Evolutionary conservation across 768 basidiomycete genomes (phyloP).

Genomic region (Favolaschia claudopus): DNA sequence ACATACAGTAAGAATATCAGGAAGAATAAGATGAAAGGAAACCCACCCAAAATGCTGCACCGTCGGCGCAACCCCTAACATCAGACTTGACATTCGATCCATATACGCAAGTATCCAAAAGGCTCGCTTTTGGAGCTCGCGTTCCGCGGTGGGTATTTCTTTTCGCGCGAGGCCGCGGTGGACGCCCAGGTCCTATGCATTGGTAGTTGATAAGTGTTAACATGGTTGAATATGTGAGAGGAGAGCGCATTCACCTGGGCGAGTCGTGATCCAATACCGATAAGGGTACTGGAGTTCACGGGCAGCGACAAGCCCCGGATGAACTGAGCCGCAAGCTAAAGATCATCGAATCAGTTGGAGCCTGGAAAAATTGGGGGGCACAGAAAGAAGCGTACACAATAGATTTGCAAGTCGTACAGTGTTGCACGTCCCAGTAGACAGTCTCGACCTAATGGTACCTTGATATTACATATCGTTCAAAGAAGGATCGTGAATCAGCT

Average conservation of each 20-base stretch:
- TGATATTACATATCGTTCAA: too few species aligned
- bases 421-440: slow-evolving; percentile 68
- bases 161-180: slow-evolving; percentile 36
- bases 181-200: slow-evolving; percentile 17
- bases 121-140: slow-evolving; percentile 74
- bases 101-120: slow-evolving; percentile 49
- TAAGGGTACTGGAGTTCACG: slow-evolving; percentile 68
- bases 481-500: not conserved
- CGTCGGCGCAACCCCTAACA: slow-evolving; percentile 64
- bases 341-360: too few species aligned
- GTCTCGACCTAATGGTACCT: slow-evolving; percentile 63
- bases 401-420: slow-evolving; percentile 79
- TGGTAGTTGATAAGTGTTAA: slow-evolving; percentile 74
- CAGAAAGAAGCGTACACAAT: slow-evolving; percentile 52
- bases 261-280: slow-evolving; percentile 49
- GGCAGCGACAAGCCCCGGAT: slow-evolving; percentile 57
- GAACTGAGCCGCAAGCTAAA: slow-evolving; percentile 11
- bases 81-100: slow-evolving; percentile 35
- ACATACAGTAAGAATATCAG: too few species aligned
- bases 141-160: slow-evolving; percentile 53
- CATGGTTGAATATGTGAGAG: slow-evolving; percentile 39
- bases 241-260: slow-evolving; percentile 21
- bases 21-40: too few species aligned
- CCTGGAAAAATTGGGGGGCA: too few species aligned
- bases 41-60: slow-evolving; percentile 66